Conservation (phyloP, 306 rosid species). For the Trifolium repens region DNA sequence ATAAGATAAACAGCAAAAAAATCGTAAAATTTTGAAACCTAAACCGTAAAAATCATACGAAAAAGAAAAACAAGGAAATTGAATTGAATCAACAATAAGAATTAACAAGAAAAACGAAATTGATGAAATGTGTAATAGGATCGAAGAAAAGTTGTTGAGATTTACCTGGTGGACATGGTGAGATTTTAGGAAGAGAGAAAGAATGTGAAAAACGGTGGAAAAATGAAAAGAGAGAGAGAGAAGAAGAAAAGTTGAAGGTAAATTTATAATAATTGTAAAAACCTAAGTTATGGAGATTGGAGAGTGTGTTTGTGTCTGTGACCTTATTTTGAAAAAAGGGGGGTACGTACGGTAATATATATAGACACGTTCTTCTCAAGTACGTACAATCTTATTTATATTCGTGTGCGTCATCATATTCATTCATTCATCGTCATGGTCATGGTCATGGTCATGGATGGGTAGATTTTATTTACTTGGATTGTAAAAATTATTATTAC, state of each 20-base stretch:
- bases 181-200: background rate
- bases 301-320: too few relatives aligned
- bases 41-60: background rate
- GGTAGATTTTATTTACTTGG: too few relatives aligned
- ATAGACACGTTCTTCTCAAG: too few relatives aligned
- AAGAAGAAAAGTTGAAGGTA: background rate
- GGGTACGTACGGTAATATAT: too few relatives aligned
- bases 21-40: background rate
- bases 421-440: too few relatives aligned
- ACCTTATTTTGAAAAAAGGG: too few relatives aligned
- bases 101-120: background rate
- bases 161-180: constrained; percentile 74
- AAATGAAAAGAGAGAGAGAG: background rate
- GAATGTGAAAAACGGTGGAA: background rate
- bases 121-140: background rate
- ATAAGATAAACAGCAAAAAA: background rate
- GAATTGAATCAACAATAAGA: background rate
- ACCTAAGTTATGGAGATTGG: too few relatives aligned
- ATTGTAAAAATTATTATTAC: too few relatives aligned
- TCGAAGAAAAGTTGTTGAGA: background rate
- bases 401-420: too few relatives aligned
- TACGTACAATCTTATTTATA: too few relatives aligned
- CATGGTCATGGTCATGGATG: too few relatives aligned
- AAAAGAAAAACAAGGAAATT: background rate
- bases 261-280: too few relatives aligned